Percentiles rank a stretch among this genome's conserved stretches.
Evolutionary conservation across 768 basidiomycete genomes (phyloP).

Genomic region (Glaciozyma antarctica): DNA sequence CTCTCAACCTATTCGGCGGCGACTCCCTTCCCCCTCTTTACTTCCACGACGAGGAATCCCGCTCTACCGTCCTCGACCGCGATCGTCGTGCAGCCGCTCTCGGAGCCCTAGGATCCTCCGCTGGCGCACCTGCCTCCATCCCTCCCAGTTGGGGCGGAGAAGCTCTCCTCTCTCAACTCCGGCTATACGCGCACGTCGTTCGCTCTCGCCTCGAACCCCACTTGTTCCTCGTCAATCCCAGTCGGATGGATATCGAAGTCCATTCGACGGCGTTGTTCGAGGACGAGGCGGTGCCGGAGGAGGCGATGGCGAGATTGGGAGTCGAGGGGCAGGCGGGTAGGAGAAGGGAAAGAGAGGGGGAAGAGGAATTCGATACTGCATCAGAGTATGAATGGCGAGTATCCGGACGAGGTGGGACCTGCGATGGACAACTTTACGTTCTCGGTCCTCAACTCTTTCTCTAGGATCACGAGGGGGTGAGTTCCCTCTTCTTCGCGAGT

Average conservation of each 20-base stretch:
- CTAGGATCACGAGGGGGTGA: slow-evolving; percentile 69
- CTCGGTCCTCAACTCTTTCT: slow-evolving; percentile 76
- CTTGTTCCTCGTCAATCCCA: slow-evolving; percentile 85
- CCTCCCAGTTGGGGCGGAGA: slow-evolving; percentile 34
- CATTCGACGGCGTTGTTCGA: slow-evolving; percentile 67
- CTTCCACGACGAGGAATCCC: slow-evolving; percentile 95
- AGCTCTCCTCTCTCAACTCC: slow-evolving; percentile 65
- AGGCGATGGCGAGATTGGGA: slow-evolving; percentile 11
- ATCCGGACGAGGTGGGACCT: slow-evolving; percentile 22
- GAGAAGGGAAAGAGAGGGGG: slow-evolving; percentile 37
- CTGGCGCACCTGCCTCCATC: background rate
- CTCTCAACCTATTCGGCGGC: slow-evolving; percentile 62
- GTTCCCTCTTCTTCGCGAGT: background rate
- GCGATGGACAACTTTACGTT: slow-evolving; percentile 36
- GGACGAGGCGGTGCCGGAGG: slow-evolving; percentile 34
- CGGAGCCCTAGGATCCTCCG: background rate
- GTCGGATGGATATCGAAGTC: slow-evolving; percentile 78
- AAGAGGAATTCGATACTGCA: slow-evolving; percentile 64
- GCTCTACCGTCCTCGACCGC: slow-evolving; percentile 45
- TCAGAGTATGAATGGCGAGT: slow-evolving; percentile 47
- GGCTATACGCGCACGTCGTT: slow-evolving; percentile 67
- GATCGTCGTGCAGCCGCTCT: slow-evolving; percentile 24
- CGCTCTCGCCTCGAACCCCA: slow-evolving; percentile 76
- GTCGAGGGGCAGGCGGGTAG: background rate
- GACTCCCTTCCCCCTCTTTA: slow-evolving; percentile 72